Percentiles rank a stretch among this genome's conserved stretches.
Evolutionary conservation across 306 rosid genomes (phyloP).

Genomic region (Ammopiptanthus mongolicus): DNA sequence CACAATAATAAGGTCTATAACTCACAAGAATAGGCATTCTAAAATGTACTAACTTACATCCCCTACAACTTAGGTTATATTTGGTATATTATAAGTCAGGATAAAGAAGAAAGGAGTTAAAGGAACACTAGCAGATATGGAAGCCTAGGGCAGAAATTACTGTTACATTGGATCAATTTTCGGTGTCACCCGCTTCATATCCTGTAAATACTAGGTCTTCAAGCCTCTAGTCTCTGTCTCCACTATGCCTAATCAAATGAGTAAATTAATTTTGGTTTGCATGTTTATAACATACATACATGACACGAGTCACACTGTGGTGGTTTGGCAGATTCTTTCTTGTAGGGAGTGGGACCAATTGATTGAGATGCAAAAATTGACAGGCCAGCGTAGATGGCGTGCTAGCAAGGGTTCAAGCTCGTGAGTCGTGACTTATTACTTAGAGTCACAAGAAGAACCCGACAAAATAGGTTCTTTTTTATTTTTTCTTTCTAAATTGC

Average conservation of each 20-base stretch:
- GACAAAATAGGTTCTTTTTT: neutral
- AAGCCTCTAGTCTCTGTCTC: neutral
- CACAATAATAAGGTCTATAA: neutral
- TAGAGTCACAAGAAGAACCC: neutral
- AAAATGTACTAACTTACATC: too few species aligned
- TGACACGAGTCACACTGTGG: neutral
- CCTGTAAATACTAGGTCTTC: too few species aligned
- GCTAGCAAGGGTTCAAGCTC: constrained; percentile 1
- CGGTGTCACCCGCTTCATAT: neutral
- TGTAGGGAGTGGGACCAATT: constrained; percentile 3
- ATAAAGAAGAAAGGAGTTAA: neutral
- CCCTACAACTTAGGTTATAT: too few species aligned
- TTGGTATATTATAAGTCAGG: neutral
- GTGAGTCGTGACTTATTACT: neutral
- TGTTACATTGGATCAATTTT: neutral
- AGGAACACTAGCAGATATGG: neutral
- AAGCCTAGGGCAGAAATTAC: neutral
- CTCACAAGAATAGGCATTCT: neutral
- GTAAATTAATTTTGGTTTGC: neutral
- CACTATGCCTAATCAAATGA: neutral
- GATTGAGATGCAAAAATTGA: neutral
- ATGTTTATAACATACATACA: neutral
- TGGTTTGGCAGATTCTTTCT: neutral
- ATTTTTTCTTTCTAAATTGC: neutral
- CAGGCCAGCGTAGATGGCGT: constrained; percentile 14